phyloP scores from a whole-genome alignment of 345 rosid genomes.

The Hypericum androsaemum region DNA sequence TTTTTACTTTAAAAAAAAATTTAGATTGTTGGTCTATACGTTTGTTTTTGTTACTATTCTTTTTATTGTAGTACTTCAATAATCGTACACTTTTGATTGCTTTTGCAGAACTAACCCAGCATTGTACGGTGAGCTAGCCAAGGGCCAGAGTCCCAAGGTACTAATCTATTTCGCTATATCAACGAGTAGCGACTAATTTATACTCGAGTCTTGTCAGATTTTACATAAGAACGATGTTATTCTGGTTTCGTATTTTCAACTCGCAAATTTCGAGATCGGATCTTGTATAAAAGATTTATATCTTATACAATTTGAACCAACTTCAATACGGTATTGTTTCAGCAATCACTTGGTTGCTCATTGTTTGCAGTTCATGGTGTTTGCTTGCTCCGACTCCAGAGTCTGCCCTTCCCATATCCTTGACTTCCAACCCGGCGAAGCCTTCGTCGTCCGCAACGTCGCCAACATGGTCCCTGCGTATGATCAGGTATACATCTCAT shows the following conservation, averaged over 20 bases:
- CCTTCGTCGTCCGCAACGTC: conserved; percentile 80
- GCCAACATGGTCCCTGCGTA: conserved; percentile 28
- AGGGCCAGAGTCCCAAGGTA: conserved; percentile 90
- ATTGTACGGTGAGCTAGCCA: conserved; percentile 60
- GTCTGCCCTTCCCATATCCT: conserved; percentile 92
- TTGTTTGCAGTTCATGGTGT: conserved; percentile 64
- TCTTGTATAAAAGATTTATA: too few species aligned
- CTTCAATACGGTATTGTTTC: too few species aligned
- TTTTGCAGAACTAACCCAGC: conserved; percentile 54
- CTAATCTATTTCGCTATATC: background rate
- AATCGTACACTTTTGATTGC: background rate
- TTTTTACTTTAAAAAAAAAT: too few species aligned
- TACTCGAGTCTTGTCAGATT: too few species aligned
- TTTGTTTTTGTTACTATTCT: too few species aligned
- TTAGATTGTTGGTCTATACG: too few species aligned
- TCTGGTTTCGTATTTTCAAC: too few species aligned
- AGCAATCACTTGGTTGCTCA: too few species aligned
- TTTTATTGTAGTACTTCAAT: background rate
- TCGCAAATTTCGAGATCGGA: too few species aligned
- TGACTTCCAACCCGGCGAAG: conserved; percentile 87
- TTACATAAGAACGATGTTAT: too few species aligned
- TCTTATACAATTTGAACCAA: too few species aligned
- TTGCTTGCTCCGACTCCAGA: conserved; percentile 93
- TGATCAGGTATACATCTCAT: background rate
- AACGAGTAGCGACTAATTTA: too few species aligned